Conservation (phyloP, 2,329 filamentous ascomycete species). For the Colletotrichum zoysiae region DNA sequence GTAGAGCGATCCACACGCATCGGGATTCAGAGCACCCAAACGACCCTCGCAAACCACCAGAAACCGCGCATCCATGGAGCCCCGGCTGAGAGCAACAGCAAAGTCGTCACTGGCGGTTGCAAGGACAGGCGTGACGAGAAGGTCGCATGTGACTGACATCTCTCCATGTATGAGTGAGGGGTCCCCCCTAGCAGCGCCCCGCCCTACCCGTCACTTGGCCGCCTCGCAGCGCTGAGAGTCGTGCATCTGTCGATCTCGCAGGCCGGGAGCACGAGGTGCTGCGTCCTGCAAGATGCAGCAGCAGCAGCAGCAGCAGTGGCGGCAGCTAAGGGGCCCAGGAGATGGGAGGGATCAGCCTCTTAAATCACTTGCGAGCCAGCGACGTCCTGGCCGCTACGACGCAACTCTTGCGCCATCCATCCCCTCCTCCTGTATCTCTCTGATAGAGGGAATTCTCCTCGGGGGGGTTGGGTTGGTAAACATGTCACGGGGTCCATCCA, state of each 20-base stretch:
- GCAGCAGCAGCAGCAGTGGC: background rate
- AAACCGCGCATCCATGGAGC: constrained; percentile 14
- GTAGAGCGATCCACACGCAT: constrained; percentile 3
- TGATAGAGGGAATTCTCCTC: background rate
- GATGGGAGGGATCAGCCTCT: constrained; percentile 1
- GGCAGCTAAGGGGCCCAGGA: background rate
- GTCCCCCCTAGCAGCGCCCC: constrained; percentile 11
- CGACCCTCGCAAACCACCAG: background rate
- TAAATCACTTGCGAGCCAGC: constrained; percentile 35
- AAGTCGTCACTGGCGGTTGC: constrained; percentile 7
- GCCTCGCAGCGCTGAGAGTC: constrained; percentile 14
- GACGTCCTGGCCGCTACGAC: constrained; percentile 26
- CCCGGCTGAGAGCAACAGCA: background rate
- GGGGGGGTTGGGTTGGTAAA: background rate
- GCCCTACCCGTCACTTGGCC: constrained; percentile 33
- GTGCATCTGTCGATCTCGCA: constrained; percentile 19
- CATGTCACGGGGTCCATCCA: background rate
- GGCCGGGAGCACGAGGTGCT: background rate
- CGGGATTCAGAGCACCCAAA: background rate
- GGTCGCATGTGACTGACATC: constrained; percentile 29
- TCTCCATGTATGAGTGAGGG: constrained; percentile 13
- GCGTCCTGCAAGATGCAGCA: constrained; percentile 6
- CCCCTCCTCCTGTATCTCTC: background rate
- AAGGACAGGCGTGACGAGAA: constrained; percentile 4
- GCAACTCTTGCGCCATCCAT: constrained; percentile 13